Evolutionary conservation across 2,329 filamentous ascomycete species (phyloP).

Genomic region (Stemphylium lycopersici): DNA sequence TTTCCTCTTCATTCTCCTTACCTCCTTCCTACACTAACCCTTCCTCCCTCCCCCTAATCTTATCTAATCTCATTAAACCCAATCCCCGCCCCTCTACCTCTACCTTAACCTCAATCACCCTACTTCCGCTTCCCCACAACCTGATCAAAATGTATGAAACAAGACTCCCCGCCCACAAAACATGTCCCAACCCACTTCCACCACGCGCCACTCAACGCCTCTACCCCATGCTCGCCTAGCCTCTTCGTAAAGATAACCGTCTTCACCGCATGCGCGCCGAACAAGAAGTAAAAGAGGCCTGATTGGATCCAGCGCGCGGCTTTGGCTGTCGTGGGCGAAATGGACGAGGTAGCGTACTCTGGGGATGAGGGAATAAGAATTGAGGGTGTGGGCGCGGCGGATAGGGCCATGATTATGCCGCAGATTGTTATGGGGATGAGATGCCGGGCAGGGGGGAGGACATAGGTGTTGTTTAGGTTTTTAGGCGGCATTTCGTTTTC

Average conservation of each 20-base stretch:
- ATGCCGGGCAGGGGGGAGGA: slow-evolving; percentile 17
- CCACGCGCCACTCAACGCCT: slow-evolving; percentile 23
- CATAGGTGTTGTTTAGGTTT: slow-evolving; percentile 28
- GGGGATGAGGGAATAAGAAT: slow-evolving; percentile 20
- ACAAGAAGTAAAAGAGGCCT: slow-evolving; percentile 32
- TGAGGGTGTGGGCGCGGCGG: slow-evolving; percentile 25
- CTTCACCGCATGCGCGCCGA: slow-evolving; percentile 30
- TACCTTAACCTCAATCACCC: not conserved
- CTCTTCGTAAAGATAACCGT: slow-evolving; percentile 26
- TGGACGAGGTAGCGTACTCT: slow-evolving; percentile 15
- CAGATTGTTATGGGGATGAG: slow-evolving; percentile 30
- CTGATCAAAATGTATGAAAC: slow-evolving; percentile 30
- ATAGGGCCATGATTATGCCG: slow-evolving; percentile 33
- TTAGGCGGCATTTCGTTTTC: slow-evolving; percentile 16
- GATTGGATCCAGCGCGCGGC: slow-evolving; percentile 28
- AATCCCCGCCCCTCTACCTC: not conserved
- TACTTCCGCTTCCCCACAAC: slow-evolving; percentile 7
- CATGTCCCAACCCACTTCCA: slow-evolving; percentile 35
- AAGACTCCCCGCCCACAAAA: slow-evolving; percentile 31
- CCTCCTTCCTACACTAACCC: not conserved
- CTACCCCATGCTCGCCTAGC: slow-evolving; percentile 23
- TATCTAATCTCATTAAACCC: not conserved
- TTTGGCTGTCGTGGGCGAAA: slow-evolving; percentile 12
- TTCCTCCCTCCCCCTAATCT: not conserved
- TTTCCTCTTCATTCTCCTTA: too few species aligned